Evolutionary conservation across 1,139 yeast genomes (phyloP).

Genomic region (Kodamaea suecica): DNA sequence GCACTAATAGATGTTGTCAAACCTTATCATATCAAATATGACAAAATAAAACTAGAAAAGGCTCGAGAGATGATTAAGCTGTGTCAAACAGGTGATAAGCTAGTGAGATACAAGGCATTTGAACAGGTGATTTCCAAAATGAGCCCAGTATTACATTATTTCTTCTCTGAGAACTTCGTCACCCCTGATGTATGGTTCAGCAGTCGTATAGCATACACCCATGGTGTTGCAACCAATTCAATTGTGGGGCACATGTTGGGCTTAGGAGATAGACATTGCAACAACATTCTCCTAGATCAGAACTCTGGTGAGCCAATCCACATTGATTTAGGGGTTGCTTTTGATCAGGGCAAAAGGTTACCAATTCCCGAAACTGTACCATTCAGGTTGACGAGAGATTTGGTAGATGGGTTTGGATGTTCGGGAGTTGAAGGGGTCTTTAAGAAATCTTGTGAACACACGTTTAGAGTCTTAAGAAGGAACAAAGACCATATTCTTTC

Average conservation of each 20-base stretch:
- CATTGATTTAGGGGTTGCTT: conserved; percentile 93
- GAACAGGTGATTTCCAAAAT: conserved; percentile 48
- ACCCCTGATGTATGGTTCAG: conserved; percentile 72
- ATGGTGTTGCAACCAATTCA: conserved; percentile 82
- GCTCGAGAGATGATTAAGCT: conserved; percentile 63
- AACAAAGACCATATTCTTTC: conserved; percentile 72
- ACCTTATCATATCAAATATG: conserved; percentile 53
- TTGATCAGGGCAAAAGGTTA: conserved; percentile 82
- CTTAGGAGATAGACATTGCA: conserved; percentile 92
- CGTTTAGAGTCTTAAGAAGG: conserved; percentile 62
- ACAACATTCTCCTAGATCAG: conserved; percentile 80
- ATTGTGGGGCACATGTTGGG: conserved; percentile 88
- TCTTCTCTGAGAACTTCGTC: conserved; percentile 67
- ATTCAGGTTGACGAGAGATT: conserved; percentile 83
- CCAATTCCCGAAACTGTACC: conserved; percentile 94
- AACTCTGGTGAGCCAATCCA: conserved; percentile 88
- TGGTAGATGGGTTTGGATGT: conserved; percentile 90
- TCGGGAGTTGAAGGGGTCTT: conserved; percentile 79
- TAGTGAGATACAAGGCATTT: conserved; percentile 51
- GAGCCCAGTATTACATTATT: conserved; percentile 65
- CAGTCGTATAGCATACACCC: conserved; percentile 62
- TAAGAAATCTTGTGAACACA: conserved; percentile 67
- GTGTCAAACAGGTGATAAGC: conserved; percentile 45
- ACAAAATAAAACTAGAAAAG: conserved; percentile 45
- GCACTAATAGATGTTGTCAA: conserved; percentile 68